These are phyloP conservation scores for Cnidoscolus chayamansa DNA, from an alignment of 441 rosid genomes.

Conservation along the genomic window DNA sequence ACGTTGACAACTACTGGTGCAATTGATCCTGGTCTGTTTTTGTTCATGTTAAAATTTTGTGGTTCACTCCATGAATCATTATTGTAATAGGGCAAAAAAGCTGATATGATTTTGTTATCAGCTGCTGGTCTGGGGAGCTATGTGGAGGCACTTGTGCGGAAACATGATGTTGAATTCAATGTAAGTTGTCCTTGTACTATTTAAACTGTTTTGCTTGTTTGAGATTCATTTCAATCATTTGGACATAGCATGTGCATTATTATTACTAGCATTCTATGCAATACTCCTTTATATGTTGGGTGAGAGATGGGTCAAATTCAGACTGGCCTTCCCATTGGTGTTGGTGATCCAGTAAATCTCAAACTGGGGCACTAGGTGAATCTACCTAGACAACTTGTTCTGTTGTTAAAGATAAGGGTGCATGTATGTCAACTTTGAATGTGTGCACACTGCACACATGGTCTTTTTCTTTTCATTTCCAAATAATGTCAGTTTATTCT, in stretches of 20 bases:
- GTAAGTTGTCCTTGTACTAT: slow-evolving; percentile 37
- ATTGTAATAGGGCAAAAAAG: slow-evolving; percentile 9
- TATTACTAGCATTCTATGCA: neutral
- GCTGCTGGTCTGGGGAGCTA: slow-evolving; percentile 97
- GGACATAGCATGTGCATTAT: neutral
- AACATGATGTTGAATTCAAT: slow-evolving; percentile 83
- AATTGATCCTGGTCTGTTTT: slow-evolving; percentile 71
- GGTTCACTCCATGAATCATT: slow-evolving; percentile 9
- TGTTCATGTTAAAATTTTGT: slow-evolving; percentile 6
- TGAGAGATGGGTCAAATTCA: neutral
- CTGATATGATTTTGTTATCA: slow-evolving; percentile 36
- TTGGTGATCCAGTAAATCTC: neutral
- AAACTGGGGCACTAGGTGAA: too few relatives aligned
- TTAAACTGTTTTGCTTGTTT: neutral
- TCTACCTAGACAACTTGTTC: neutral
- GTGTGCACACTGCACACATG: neutral
- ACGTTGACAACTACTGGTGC: slow-evolving; percentile 64
- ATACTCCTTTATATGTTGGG: neutral
- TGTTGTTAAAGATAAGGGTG: neutral
- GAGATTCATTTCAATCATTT: neutral
- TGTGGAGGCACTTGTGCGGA: slow-evolving; percentile 88
- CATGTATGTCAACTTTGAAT: neutral
- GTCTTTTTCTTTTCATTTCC: too few relatives aligned
- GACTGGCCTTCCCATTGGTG: neutral
- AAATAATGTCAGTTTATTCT: too few relatives aligned